Evolutionary conservation across 371 early-diverging fungal genomes (phyloP).

Genomic region (Apophysomyces sp.): DNA sequence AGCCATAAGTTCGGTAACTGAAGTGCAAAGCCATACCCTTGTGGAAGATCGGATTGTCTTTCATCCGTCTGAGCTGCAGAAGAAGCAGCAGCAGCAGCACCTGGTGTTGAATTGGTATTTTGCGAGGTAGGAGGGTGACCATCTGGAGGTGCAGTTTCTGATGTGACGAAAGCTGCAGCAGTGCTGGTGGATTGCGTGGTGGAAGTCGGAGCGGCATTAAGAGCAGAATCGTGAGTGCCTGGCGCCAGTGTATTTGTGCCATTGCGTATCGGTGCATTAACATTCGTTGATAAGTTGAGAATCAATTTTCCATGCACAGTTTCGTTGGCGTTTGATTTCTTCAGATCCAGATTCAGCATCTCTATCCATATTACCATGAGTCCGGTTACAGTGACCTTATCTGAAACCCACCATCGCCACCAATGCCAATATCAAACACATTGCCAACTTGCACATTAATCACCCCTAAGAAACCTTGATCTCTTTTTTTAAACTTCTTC

Average conservation of each 20-base stretch:
- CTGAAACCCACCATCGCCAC: conserved; percentile 64
- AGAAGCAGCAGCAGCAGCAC: conserved; percentile 4
- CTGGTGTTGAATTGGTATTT: conserved; percentile 13
- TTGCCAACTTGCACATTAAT: conserved; percentile 82
- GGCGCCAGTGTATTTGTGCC: conserved; percentile 45
- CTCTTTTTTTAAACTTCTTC: conserved; percentile 90
- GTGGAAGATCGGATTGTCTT: conserved; percentile 65
- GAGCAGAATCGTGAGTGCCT: conserved; percentile 20
- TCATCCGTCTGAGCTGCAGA: conserved; percentile 10
- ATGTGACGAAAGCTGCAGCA: background rate
- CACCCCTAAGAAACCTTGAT: conserved; percentile 96
- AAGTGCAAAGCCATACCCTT: conserved; percentile 48
- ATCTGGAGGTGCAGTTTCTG: background rate
- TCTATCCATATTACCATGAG: conserved; percentile 45
- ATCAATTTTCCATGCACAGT: conserved; percentile 83
- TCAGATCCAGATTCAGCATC: conserved; percentile 84
- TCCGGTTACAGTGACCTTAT: background rate
- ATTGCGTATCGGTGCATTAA: conserved; percentile 42
- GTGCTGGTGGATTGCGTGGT: conserved; percentile 10
- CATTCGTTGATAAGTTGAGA: conserved; percentile 67
- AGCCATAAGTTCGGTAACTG: background rate
- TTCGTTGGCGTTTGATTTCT: conserved; percentile 79
- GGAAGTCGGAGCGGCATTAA: conserved; percentile 20
- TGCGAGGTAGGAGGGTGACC: background rate
- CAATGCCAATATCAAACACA: conserved; percentile 71